Conservation (phyloP, 2,329 filamentous ascomycete genomes). For the Diplodia sapinea region DNA sequence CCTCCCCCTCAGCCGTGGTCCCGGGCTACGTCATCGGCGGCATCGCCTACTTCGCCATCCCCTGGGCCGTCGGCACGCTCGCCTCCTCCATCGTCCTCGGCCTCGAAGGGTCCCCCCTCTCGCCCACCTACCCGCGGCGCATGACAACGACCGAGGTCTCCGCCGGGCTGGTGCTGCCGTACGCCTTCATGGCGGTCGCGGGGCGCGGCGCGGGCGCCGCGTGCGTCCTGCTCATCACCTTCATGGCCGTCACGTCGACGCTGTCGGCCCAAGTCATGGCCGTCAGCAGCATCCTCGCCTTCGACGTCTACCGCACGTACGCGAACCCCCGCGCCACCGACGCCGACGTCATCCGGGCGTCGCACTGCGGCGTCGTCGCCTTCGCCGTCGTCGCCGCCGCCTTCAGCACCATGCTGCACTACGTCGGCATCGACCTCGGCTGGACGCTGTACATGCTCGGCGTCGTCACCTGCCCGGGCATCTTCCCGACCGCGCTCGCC, state of each 20-base stretch:
- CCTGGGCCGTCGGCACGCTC: constrained; percentile 60
- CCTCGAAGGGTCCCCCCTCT: constrained; percentile 55
- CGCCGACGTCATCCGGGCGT: constrained; percentile 57
- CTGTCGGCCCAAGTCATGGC: constrained; percentile 61
- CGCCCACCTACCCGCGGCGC: constrained; percentile 59
- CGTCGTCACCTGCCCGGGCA: constrained; percentile 60
- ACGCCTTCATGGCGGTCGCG: constrained; percentile 48
- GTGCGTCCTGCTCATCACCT: constrained; percentile 43
- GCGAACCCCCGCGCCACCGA: constrained; percentile 56
- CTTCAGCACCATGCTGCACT: constrained; percentile 60
- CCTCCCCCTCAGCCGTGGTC: constrained; percentile 53
- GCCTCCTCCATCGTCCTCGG: constrained; percentile 58
- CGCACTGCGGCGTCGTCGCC: constrained; percentile 60
- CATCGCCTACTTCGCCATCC: constrained; percentile 61
- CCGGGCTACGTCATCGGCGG: constrained; percentile 60
- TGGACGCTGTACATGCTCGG: constrained; percentile 63
- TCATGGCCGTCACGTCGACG: constrained; percentile 55
- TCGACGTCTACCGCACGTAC: constrained; percentile 61
- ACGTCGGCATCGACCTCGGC: constrained; percentile 60
- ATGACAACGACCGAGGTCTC: constrained; percentile 48
- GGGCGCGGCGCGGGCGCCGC: constrained; percentile 48
- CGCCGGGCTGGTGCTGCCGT: constrained; percentile 48
- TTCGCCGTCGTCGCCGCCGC: constrained; percentile 59
- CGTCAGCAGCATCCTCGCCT: constrained; percentile 60
- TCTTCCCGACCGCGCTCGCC: constrained; percentile 61